These are phyloP conservation scores for Blastocystis sp. DNA, from an alignment of 352 stramenopile genomes.

Conservation along the genomic window DNA sequence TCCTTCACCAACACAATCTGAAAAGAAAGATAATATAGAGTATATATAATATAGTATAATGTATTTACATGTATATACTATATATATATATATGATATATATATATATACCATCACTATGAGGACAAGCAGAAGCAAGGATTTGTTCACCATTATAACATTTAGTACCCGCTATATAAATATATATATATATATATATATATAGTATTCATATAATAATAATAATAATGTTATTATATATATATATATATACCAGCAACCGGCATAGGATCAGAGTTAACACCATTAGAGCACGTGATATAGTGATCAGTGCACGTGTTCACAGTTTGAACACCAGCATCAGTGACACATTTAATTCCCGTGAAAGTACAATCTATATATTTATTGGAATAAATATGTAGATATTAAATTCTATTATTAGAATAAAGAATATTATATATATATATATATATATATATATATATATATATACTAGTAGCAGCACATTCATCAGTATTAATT, in stretches of 20 bases:
- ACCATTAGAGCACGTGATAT: slow-evolving; percentile 12
- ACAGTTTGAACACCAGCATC: slow-evolving; percentile 1
- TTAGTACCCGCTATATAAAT: slow-evolving; percentile 22
- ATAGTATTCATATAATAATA: slow-evolving; percentile 17
- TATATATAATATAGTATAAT: too few species aligned
- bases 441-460: too few species aligned
- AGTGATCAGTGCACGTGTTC: slow-evolving; percentile 33
- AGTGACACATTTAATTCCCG: slow-evolving; percentile 24
- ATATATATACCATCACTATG: too few species aligned
- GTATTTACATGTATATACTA: too few species aligned
- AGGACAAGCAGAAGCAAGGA: slow-evolving; percentile 12
- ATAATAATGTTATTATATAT: not conserved
- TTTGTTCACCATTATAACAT: slow-evolving; percentile 34
- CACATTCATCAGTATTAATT: not conserved
- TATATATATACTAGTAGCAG: too few species aligned
- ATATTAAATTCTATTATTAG: too few species aligned
- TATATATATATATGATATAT: too few species aligned
- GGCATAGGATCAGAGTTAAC: not conserved
- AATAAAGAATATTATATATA: too few species aligned
- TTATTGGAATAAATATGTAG: too few species aligned
- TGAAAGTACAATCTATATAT: slow-evolving; percentile 24
- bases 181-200: slow-evolving; percentile 10
- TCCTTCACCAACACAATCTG: too few species aligned
- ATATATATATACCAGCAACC: slow-evolving; percentile 16
- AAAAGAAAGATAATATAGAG: too few species aligned